Evolutionary conservation across 2,329 filamentous ascomycete species (phyloP), one percentile per base, ranked within the genome.

Genomic region (Scedosporium dehoogii): DNA sequence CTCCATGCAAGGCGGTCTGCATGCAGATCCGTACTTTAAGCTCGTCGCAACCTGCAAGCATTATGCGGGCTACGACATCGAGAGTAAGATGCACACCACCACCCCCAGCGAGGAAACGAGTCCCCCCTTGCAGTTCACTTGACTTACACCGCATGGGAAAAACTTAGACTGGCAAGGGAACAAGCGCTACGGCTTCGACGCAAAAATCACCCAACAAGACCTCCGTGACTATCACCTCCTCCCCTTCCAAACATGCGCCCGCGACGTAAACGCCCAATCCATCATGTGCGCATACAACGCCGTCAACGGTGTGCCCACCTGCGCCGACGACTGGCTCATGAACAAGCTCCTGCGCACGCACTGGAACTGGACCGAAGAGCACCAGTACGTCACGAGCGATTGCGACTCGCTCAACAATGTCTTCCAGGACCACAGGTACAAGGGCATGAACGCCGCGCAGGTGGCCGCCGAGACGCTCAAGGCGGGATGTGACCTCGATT

Each of bases 161-260:
- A 42, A 29, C 4, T 12, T 29, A 61, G 59, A 62, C 33, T 80
- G 78, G 73, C 68, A 72, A 38, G 71, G 72, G 1, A 69, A 75
- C 27, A 72, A 71, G 12, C 73, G 81, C 10, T 77, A 81, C 69
- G 76, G 78, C 16, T 86, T 84, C 64, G 77, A 88, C 68, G 79
- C 85, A 4, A 74, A 79, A 12, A 81, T 87, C 64, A 76, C 77
- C 9, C 73, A 77, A 59, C 86, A 89, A 66, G 87, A 90, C 64
- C 73, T 90, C 4, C 78, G 81, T 0, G 86, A 89, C 67, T 90
- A 89, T 72, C 89, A 87, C 68, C 77, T 87, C 53, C 85, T 83
- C 1, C 80, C 85, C 0, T 90, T 90, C 73, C 77, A 86, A 68
- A 79, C 79, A 69, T 88, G 86, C 70, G 83, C 80, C 56, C 76